Percentiles rank a stretch among this genome's conserved stretches.
Evolutionary conservation across 306 rosid species (phyloP).

Genomic region (Bauhinia variegata): DNA sequence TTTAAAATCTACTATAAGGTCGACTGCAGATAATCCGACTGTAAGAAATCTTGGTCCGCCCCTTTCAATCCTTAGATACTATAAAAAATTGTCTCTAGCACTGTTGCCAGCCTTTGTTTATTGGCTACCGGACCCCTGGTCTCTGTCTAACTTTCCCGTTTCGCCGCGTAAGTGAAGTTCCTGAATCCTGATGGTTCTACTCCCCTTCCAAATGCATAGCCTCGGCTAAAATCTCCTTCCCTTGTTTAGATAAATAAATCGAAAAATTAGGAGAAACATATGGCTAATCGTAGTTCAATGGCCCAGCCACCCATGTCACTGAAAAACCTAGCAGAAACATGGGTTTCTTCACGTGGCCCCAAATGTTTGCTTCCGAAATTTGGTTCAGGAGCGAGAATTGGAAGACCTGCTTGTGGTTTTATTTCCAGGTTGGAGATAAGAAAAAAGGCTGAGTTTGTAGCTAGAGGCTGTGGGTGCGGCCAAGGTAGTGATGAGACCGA

Average conservation of each 20-base stretch:
- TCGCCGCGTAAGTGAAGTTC: constrained; percentile 28
- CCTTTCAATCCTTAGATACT: no score
- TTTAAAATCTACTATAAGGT: no score
- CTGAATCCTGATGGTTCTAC: background rate
- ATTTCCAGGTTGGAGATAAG: constrained; percentile 3
- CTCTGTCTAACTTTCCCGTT: constrained; percentile 30
- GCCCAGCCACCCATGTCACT: constrained; percentile 31
- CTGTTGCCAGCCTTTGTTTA: background rate
- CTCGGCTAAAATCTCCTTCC: background rate
- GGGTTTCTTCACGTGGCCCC: constrained; percentile 33
- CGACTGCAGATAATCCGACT: no score
- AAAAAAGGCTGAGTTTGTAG: constrained; percentile 22
- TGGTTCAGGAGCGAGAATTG: constrained; percentile 12
- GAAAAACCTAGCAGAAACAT: constrained; percentile 15
- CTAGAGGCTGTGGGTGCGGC: constrained; percentile 34
- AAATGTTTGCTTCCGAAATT: background rate
- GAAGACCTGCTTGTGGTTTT: background rate
- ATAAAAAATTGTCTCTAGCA: background rate
- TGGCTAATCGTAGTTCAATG: constrained; percentile 46
- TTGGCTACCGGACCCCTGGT: background rate
- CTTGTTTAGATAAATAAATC: background rate
- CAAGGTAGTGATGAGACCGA: background rate
- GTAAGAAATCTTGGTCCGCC: no score
- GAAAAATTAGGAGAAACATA: constrained; percentile 3
- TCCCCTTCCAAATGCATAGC: background rate